phyloP scores from a whole-genome alignment of 495 filamentous ascomycete species.

The Penicillium simplicissimum region DNA sequence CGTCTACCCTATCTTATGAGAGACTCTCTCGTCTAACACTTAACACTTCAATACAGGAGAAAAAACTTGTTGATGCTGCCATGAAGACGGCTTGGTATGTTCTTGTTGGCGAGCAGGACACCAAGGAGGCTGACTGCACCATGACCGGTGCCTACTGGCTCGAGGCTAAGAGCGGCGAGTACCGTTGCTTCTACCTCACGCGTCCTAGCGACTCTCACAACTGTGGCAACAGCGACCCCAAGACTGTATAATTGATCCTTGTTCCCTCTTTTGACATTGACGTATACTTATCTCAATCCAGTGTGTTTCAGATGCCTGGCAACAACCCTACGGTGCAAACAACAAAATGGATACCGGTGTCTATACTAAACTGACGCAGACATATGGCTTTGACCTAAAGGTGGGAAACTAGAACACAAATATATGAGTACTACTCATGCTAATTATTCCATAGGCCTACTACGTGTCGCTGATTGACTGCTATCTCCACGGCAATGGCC shows the following conservation, averaged over 20 bases:
- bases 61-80: background rate
- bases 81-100: slow-evolving; percentile 1
- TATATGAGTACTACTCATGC: background rate
- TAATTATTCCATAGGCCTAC: background rate
- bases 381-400: slow-evolving; percentile 10
- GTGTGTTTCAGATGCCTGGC: slow-evolving; percentile 10
- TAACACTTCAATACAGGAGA: background rate
- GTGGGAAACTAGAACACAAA: background rate
- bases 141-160: slow-evolving; percentile 11
- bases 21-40: background rate
- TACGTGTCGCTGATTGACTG: slow-evolving; percentile 4
- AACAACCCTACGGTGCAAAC: slow-evolving; percentile 1
- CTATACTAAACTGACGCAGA: slow-evolving; percentile 4
- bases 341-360: slow-evolving; percentile 3
- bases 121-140: background rate
- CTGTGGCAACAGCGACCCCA: background rate
- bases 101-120: background rate
- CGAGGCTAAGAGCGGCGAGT: slow-evolving; percentile 5
- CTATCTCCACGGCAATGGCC: slow-evolving; percentile 5
- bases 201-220: background rate
- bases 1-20: background rate
- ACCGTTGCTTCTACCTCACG: slow-evolving; percentile 11
- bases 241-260: background rate
- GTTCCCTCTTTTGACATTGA: no score
- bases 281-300: no score